Evolutionary conservation across 148 eudicot species (phyloP).

Genomic region (Chenopodium quinoa): DNA sequence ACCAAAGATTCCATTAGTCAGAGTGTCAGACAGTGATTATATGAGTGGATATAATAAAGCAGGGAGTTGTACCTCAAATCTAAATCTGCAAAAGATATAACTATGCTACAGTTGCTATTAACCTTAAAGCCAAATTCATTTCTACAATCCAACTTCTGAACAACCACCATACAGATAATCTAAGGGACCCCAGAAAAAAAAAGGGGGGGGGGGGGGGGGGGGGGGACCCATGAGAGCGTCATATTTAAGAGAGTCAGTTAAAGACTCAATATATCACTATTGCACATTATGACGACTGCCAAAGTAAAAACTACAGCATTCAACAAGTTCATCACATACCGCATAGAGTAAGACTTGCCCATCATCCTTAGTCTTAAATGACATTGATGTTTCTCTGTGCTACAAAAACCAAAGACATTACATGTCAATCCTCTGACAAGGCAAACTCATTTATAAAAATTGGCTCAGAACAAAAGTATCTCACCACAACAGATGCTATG

Average conservation of each 20-base stretch:
- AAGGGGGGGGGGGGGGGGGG: too few relatives aligned
- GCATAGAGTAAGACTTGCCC: conserved; percentile 92
- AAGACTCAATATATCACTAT: background rate
- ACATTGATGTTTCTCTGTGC: conserved; percentile 99
- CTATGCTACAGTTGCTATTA: background rate
- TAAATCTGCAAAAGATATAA: background rate
- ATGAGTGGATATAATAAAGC: background rate
- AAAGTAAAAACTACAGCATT: background rate
- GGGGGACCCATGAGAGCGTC: background rate
- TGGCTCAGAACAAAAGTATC: conserved; percentile 24
- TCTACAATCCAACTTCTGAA: background rate
- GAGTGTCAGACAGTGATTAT: background rate
- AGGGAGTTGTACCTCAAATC: background rate
- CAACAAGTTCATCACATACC: conserved; percentile 44
- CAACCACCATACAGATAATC: background rate
- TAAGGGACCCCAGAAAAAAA: background rate
- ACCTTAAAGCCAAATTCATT: background rate
- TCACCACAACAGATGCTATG: conserved; percentile 94
- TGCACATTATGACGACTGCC: background rate
- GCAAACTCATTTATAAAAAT: background rate
- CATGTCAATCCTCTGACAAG: conserved; percentile 14
- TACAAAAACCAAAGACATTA: conserved; percentile 37
- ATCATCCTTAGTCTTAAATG: conserved; percentile 99
- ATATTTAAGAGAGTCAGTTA: background rate
- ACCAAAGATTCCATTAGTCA: background rate